Evolutionary conservation across 805 yeast species (phyloP).

Genomic region (Ogataea zsoltii): DNA sequence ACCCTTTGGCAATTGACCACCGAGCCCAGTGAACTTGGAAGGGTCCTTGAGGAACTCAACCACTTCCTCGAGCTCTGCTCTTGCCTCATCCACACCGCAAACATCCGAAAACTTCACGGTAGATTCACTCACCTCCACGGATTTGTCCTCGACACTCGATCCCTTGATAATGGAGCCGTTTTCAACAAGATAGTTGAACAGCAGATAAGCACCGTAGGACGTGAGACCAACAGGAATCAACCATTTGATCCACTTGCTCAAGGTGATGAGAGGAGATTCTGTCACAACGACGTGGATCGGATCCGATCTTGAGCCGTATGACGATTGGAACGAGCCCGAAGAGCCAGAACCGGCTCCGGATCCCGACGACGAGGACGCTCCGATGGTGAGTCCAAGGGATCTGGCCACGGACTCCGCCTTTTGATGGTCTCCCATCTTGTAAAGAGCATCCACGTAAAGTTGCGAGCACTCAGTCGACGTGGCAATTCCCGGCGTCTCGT

Average conservation of each 20-base stretch:
- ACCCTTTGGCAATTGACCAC: slow-evolving; percentile 98
- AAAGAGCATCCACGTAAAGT: slow-evolving; percentile 79
- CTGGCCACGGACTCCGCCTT: slow-evolving; percentile 72
- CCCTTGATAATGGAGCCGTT: slow-evolving; percentile 60
- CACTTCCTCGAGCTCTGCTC: slow-evolving; percentile 94
- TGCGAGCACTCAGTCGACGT: slow-evolving; percentile 75
- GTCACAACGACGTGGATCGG: slow-evolving; percentile 94
- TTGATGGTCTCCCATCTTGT: slow-evolving; percentile 70
- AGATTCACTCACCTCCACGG: slow-evolving; percentile 26
- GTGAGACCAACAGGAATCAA: slow-evolving; percentile 76
- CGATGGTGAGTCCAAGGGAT: slow-evolving; percentile 35
- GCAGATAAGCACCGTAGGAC: slow-evolving; percentile 79
- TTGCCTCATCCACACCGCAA: slow-evolving; percentile 97
- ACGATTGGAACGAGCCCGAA: slow-evolving; percentile 13
- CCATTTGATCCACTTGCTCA: slow-evolving; percentile 90
- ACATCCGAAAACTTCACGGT: slow-evolving; percentile 90
- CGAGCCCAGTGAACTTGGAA: slow-evolving; percentile 90
- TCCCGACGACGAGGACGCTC: slow-evolving; percentile 25
- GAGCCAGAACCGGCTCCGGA: slow-evolving; percentile 22
- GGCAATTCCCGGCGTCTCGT: slow-evolving; percentile 92
- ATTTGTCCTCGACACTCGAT: slow-evolving; percentile 25
- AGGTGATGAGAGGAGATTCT: slow-evolving; percentile 75
- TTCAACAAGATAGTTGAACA: slow-evolving; percentile 78
- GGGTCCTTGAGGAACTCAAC: slow-evolving; percentile 98
- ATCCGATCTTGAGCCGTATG: slow-evolving; percentile 64